Conservation (phyloP, 2,329 filamentous ascomycete genomes). For the Byssochlamys sp. region DNA sequence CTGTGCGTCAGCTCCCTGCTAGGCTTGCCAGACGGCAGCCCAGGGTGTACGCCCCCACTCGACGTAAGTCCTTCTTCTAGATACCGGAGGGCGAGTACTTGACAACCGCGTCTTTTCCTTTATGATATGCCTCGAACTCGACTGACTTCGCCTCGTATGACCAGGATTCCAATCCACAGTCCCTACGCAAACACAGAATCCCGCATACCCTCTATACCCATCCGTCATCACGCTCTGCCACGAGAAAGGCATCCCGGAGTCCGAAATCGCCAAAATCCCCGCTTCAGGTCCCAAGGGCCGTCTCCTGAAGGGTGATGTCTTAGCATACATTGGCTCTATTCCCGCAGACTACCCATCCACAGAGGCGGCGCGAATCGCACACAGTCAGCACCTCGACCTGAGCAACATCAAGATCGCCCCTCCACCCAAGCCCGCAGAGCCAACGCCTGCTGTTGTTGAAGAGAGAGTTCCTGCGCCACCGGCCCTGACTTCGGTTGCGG, state of each 20-base stretch:
- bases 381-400: slow-evolving; percentile 76
- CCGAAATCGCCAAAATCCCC: slow-evolving; percentile 69
- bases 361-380: slow-evolving; percentile 61
- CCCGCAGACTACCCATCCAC: slow-evolving; percentile 60
- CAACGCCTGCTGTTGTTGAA: slow-evolving; percentile 23
- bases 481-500: slow-evolving; percentile 43
- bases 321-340: slow-evolving; percentile 78
- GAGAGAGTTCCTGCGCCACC: slow-evolving; percentile 18
- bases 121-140: background rate
- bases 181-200: slow-evolving; percentile 29
- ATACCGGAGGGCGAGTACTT: background rate
- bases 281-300: slow-evolving; percentile 80
- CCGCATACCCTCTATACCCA: slow-evolving; percentile 49
- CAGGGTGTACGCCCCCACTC: slow-evolving; percentile 17
- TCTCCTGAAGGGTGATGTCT: slow-evolving; percentile 86
- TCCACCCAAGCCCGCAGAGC: slow-evolving; percentile 17
- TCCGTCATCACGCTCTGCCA: slow-evolving; percentile 76
- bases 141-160: background rate
- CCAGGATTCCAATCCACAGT: slow-evolving; percentile 29
- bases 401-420: slow-evolving; percentile 81
- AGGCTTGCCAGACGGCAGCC: slow-evolving; percentile 28
- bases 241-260: slow-evolving; percentile 64
- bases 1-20: slow-evolving; percentile 23
- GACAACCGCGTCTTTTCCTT: background rate
- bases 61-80: slow-evolving; percentile 22